These are phyloP conservation scores for Paramecium primaurelia DNA, from an alignment of 73 alveolate genomes.

Conservation along the genomic window DNA sequence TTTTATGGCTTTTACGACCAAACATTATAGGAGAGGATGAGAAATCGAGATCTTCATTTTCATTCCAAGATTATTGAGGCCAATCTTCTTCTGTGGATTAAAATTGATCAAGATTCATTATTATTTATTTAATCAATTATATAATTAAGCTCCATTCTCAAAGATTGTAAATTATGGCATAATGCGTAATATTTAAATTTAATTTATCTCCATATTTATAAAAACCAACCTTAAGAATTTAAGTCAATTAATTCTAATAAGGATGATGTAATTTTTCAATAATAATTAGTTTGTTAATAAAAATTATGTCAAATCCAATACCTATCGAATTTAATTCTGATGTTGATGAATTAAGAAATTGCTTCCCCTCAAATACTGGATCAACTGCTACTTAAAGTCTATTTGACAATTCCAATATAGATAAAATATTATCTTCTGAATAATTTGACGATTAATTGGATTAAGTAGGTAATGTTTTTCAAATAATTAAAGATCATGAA, in stretches of 20 bases:
- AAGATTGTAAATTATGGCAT: background rate
- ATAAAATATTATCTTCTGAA: background rate
- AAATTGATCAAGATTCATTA: constrained; percentile 14
- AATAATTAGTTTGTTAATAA: background rate
- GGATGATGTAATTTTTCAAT: background rate
- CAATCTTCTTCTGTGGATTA: constrained; percentile 18
- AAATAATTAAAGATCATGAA: background rate
- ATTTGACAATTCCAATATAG: background rate
- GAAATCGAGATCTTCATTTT: background rate
- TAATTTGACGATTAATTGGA: background rate
- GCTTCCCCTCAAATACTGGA: background rate
- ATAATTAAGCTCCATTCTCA: background rate
- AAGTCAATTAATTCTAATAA: background rate
- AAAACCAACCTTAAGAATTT: background rate
- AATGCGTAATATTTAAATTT: background rate
- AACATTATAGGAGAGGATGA: constrained; percentile 3
- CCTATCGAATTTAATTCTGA: background rate
- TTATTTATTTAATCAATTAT: background rate
- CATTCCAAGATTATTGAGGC: constrained; percentile 1
- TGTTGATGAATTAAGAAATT: background rate
- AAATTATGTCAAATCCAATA: constrained; percentile 1
- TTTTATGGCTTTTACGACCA: background rate
- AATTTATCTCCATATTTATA: background rate
- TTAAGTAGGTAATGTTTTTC: background rate
- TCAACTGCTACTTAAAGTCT: background rate